Base-by-base conservation (phyloP, 139 green algal species). In the Chlamydomonas incerta region DNA sequence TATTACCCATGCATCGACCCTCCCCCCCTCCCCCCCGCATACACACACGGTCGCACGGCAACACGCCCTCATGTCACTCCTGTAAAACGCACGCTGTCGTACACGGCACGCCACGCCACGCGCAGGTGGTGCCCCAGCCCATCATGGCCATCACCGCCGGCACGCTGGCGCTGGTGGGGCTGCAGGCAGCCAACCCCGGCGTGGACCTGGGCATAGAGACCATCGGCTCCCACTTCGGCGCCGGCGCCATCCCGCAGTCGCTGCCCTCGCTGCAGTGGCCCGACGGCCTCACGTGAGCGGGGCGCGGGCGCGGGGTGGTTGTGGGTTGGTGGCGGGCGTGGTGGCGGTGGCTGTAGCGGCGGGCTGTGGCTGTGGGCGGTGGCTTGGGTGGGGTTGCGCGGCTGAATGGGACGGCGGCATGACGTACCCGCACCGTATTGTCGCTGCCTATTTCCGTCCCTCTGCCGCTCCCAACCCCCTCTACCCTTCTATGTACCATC, bases 201-300 rank as follows among this genome's bases (percentile, higher is more conserved):
- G 28, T 37, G 31, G 55, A 79, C 18, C 46, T 72, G 35, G 84
- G 84, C 67, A 85, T 89, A 26, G 85, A 89, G 85, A 89, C 85
- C 57, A 89, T 89, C 46, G 85, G 85, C 10, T 69, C 63, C 4
- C 85, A 89, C 60, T 89, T 89, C n/a, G 85, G 85, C 3, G 58
- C 76, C 0, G 76, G 74, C 6, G 85, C 85, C 69, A 89, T 89
- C 52, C 85, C 85, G 58, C 66, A 50, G 9, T 79, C 46, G 31
- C 71, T 89, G 77, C 85, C 85, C 28, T 46, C 57, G 29, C 60
- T 82, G 3, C 60, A 63, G 41, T 74, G 73, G 69, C 85, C 85
- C 15, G 52, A 81, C 41, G 76, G 70, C 46, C 31, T 89, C 47
- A 81, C 9, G 80, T 86, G 69, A n/a, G 67, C 15, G 23, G 13